Conservation (phyloP, 495 filamentous ascomycete species). For the Penicillium argentinense region DNA sequence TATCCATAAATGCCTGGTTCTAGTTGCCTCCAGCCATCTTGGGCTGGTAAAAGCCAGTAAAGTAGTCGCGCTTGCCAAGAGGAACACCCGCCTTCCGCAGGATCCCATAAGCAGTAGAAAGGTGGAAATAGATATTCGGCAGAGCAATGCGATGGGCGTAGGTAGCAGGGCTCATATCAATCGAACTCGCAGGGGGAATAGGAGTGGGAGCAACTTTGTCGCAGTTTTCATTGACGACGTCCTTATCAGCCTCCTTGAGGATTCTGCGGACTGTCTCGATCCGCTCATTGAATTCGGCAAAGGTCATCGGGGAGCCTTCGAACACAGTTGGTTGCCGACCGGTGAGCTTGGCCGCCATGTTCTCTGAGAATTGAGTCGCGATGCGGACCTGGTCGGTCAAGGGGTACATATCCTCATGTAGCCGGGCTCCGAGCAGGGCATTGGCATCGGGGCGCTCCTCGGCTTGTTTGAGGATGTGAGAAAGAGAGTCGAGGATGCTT, state of each 20-base stretch:
- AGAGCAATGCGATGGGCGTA: slow-evolving; percentile 42
- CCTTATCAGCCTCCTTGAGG: slow-evolving; percentile 39
- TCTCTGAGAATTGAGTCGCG: slow-evolving; percentile 32
- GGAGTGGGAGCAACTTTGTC: slow-evolving; percentile 15
- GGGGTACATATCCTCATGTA: slow-evolving; percentile 48
- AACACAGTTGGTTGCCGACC: slow-evolving; percentile 27
- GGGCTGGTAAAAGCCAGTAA: slow-evolving; percentile 39
- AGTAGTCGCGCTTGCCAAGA: slow-evolving; percentile 47
- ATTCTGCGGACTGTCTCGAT: slow-evolving; percentile 39
- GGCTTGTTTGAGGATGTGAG: slow-evolving; percentile 29
- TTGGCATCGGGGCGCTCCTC: slow-evolving; percentile 21
- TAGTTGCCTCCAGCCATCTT: not conserved
- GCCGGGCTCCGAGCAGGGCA: slow-evolving; percentile 24
- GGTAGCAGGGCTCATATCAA: slow-evolving; percentile 16
- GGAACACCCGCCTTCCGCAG: slow-evolving; percentile 55
- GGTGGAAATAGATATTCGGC: slow-evolving; percentile 63
- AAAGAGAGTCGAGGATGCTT: slow-evolving; percentile 28
- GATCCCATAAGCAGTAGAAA: slow-evolving; percentile 56
- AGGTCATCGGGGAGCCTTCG: slow-evolving; percentile 36
- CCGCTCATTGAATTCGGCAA: slow-evolving; percentile 40
- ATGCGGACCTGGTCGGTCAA: slow-evolving; percentile 48
- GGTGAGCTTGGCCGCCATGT: slow-evolving; percentile 32
- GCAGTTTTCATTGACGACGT: slow-evolving; percentile 29
- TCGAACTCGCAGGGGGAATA: slow-evolving; percentile 4
- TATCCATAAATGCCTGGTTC: too few species aligned